Conservation (phyloP, 106 monocot species). For the Dactylorhiza incarnata region DNA sequence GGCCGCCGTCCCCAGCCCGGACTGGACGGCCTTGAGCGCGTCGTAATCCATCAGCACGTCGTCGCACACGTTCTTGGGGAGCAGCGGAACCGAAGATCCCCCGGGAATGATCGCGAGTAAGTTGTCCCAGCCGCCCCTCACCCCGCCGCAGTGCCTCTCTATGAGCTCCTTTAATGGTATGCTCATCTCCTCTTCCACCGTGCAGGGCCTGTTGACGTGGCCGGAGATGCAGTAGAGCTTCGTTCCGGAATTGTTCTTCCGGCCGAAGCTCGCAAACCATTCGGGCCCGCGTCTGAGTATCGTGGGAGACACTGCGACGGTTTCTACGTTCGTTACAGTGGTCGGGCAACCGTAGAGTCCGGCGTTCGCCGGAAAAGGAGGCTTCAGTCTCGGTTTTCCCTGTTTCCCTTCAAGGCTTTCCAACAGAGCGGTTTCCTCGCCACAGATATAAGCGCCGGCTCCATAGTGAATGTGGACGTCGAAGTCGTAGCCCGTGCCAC, state of each 20-base stretch:
- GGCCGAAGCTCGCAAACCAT: slow-evolving; percentile 76
- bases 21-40: slow-evolving; percentile 56
- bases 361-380: slow-evolving; percentile 73
- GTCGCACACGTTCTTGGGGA: slow-evolving; percentile 62
- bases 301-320: slow-evolving; percentile 70
- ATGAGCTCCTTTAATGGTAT: slow-evolving; percentile 62
- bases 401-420: slow-evolving; percentile 74
- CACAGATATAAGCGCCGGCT: slow-evolving; percentile 75
- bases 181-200: slow-evolving; percentile 85
- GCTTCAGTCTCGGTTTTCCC: slow-evolving; percentile 58
- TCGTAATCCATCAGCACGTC: slow-evolving; percentile 75
- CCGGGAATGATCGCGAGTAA: slow-evolving; percentile 64
- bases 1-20: slow-evolving; percentile 68
- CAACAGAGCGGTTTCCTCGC: slow-evolving; percentile 62
- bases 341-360: slow-evolving; percentile 74
- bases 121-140: slow-evolving; percentile 71
- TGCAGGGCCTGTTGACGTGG: slow-evolving; percentile 77
- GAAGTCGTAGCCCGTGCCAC: slow-evolving; percentile 76
- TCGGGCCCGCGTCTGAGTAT: slow-evolving; percentile 69
- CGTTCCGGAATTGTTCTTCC: slow-evolving; percentile 71
- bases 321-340: slow-evolving; percentile 69
- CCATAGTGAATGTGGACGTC: slow-evolving; percentile 68
- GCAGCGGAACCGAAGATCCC: slow-evolving; percentile 59
- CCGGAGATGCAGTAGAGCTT: slow-evolving; percentile 68
- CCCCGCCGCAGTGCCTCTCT: slow-evolving; percentile 47